Evolutionary conservation across 2,329 filamentous ascomycete genomes (phyloP), one percentile per base, ranked within the genome.

Genomic region (Penicillium sp.): DNA sequence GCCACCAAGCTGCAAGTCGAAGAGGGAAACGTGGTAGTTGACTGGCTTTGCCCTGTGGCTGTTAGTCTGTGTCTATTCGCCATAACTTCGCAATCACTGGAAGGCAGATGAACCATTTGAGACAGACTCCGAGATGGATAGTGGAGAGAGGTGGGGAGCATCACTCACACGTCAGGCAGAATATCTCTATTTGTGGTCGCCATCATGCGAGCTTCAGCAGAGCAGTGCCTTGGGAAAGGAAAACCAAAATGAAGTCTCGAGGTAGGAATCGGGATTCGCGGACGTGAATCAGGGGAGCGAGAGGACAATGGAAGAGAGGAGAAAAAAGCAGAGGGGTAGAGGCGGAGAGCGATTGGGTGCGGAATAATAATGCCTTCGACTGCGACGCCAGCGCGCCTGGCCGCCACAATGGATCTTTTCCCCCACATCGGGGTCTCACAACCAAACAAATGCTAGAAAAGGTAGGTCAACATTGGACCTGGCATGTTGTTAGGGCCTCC

Each of bases 21-120:
- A 81, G 55, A 98, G 78, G 40, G 84, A 87, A 51, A 98, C 75
- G 58, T 80, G 75, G 71, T 98, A 98, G 72, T 97, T 88, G 48
- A 76, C 73, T 2, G 93, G 89, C 71, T 88, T 91, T 62, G 91
- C 81, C 60, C 79, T 83, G 46, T 27, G 32, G 10, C 23, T 11
- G 25, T 53, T 31, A 54, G 45, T 25, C 18, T 18, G 9, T 28
- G 14, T 27, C 18, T 11, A 32, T 28, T n/a, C n/a, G n/a, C n/a
- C n/a, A n/a, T n/a, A n/a, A n/a, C n/a, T n/a, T n/a, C n/a, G n/a
- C n/a, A n/a, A n/a, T n/a, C n/a, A n/a, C n/a, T n/a, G n/a, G n/a
- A n/a, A n/a, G n/a, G n/a, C n/a, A n/a, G n/a, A n/a, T 13, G 11
- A n/a, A 4, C 11, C 16, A 13, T 13, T 32, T 47, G 10, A 20